Conservation (phyloP, 2,329 filamentous ascomycete species). For the Coniochaeta sp. region DNA sequence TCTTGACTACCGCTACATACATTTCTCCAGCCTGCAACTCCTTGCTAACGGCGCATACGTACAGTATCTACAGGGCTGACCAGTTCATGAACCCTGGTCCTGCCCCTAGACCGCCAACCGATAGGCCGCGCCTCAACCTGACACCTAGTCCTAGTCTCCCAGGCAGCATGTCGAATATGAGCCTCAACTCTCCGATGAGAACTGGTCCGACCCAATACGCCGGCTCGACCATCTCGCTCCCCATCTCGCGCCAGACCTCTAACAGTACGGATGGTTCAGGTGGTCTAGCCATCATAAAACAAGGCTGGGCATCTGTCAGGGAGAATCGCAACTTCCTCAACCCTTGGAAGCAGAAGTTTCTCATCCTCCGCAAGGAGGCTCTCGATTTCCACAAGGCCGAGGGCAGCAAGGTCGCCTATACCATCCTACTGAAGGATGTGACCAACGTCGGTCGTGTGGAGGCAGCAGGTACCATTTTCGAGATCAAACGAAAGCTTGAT, state of each 20-base stretch:
- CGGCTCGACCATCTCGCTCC: slow-evolving; percentile 64
- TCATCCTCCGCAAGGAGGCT: slow-evolving; percentile 86
- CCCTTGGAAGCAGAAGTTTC: slow-evolving; percentile 82
- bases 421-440: slow-evolving; percentile 78
- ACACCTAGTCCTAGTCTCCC: slow-evolving; percentile 69
- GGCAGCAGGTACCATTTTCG: slow-evolving; percentile 84
- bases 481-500: slow-evolving; percentile 73
- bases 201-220: slow-evolving; percentile 45
- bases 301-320: slow-evolving; percentile 80
- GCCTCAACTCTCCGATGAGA: slow-evolving; percentile 58
- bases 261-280: slow-evolving; percentile 57
- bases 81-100: slow-evolving; percentile 97
- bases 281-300: slow-evolving; percentile 68
- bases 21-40: not conserved
- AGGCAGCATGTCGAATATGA: slow-evolving; percentile 73
- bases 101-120: slow-evolving; percentile 80
- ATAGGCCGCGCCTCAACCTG: slow-evolving; percentile 73
- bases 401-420: slow-evolving; percentile 78
- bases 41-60: not conserved
- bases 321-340: slow-evolving; percentile 83
- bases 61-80: slow-evolving; percentile 49
- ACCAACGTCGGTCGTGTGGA: slow-evolving; percentile 87
- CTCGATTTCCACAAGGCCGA: slow-evolving; percentile 93
- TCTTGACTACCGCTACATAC: not conserved
- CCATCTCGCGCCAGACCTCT: slow-evolving; percentile 54